phyloP scores from a whole-genome alignment of 2,329 filamentous ascomycete species.

The Metarhizium guizhouense region DNA sequence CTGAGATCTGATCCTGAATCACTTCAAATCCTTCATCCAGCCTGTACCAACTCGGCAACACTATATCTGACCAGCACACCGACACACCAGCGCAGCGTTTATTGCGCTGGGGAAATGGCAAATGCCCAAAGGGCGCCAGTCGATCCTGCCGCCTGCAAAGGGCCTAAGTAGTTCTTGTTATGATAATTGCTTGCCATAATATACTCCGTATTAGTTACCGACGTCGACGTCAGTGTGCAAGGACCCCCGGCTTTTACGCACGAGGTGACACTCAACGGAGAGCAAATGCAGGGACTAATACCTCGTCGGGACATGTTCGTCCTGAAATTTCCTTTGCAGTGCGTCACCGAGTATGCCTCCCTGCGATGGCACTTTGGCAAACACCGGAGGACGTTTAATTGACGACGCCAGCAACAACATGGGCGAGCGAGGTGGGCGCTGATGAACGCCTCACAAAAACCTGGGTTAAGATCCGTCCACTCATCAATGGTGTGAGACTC shows the following conservation, averaged over 20 bases:
- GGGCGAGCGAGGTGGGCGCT: constrained; percentile 9
- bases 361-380: not conserved
- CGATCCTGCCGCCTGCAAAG: not conserved
- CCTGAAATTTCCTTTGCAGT: not conserved
- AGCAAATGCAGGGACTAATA: not conserved
- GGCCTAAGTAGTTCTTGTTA: not conserved
- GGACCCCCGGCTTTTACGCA: not conserved
- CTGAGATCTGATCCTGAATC: too few relatives aligned
- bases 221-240: not conserved
- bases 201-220: not conserved
- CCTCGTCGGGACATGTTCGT: not conserved
- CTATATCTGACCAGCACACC: not conserved
- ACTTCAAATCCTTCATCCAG: not conserved
- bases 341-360: not conserved
- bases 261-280: not conserved
- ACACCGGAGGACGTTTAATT: not conserved
- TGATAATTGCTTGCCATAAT: not conserved
- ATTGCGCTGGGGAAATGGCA: not conserved
- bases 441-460: constrained; percentile 23
- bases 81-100: not conserved
- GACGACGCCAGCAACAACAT: not conserved
- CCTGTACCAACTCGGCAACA: not conserved
- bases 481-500: constrained; percentile 30
- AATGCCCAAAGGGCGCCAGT: not conserved
- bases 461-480: constrained; percentile 29